Evolutionary conservation across 192 early-diverging fungal species (phyloP).

Genomic region (Rhizoclosmatium globosum): DNA sequence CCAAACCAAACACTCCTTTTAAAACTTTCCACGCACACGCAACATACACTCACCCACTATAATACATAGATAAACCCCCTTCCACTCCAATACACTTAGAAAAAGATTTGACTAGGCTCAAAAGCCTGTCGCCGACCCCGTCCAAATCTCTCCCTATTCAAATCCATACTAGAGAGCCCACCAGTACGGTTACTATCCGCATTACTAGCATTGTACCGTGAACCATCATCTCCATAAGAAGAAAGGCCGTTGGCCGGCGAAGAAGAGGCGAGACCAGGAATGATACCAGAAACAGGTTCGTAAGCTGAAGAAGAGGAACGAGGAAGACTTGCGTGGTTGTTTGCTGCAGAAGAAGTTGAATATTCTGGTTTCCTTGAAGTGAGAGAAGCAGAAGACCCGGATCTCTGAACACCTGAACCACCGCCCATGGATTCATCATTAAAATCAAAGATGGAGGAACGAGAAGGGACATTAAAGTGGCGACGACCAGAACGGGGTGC

Average conservation of each 20-base stretch:
- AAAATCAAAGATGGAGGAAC: constrained; percentile 15
- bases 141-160: constrained; percentile 5
- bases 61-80: no score
- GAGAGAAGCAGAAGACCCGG: no score
- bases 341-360: neutral
- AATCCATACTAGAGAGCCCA: constrained; percentile 5
- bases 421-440: neutral
- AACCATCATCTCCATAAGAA: neutral
- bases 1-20: no score
- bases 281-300: neutral
- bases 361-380: neutral
- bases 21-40: no score
- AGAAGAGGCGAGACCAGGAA: neutral
- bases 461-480: constrained; percentile 16
- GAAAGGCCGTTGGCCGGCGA: neutral
- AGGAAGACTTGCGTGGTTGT: neutral
- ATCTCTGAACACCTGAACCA: neutral
- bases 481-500: constrained; percentile 8
- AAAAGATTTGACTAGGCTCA: constrained; percentile 29
- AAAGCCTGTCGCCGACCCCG: constrained; percentile 18
- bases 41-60: no score
- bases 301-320: neutral
- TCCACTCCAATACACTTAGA: neutral
- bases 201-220: neutral
- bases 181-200: neutral